Evolutionary conservation across 192 early-diverging fungal species (phyloP).

Genomic region (Coemansia sp.): DNA sequence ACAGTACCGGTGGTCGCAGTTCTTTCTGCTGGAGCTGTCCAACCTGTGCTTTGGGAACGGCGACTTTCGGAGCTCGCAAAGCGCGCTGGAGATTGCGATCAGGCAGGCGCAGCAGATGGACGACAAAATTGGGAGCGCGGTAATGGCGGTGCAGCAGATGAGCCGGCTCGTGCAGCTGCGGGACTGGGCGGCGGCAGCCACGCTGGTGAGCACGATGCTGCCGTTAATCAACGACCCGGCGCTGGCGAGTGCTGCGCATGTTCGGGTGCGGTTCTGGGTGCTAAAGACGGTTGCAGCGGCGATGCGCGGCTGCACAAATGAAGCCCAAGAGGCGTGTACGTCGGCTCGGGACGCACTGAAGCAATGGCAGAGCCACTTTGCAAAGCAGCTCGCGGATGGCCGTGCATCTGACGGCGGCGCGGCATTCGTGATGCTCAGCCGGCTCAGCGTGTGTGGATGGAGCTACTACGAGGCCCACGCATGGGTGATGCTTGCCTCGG

Average conservation of each 20-base stretch:
- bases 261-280: conserved; percentile 36
- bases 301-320: conserved; percentile 9
- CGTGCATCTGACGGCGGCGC: conserved; percentile 19
- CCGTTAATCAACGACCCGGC: not conserved
- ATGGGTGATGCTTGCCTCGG: conserved; percentile 45
- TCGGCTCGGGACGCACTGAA: conserved; percentile 26
- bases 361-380: conserved; percentile 40
- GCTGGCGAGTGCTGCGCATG: conserved; percentile 1
- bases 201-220: not conserved
- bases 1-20: conserved; percentile 26
- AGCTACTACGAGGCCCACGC: conserved; percentile 47
- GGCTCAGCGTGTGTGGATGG: conserved; percentile 13
- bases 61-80: conserved; percentile 9
- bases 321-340: conserved; percentile 21
- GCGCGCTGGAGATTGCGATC: conserved; percentile 8
- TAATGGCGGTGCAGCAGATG: conserved; percentile 26
- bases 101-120: conserved; percentile 12
- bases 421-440: conserved; percentile 3
- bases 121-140: conserved; percentile 10
- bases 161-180: conserved; percentile 18
- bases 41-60: conserved; percentile 8
- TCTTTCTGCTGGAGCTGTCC: conserved; percentile 32
- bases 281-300: conserved; percentile 17
- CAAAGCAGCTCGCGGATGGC: conserved; percentile 4
- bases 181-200: conserved; percentile 10